These are phyloP conservation scores for Aspergillus alliaceus DNA, from an alignment of 2,329 filamentous ascomycete species.

Conservation along the genomic window DNA sequence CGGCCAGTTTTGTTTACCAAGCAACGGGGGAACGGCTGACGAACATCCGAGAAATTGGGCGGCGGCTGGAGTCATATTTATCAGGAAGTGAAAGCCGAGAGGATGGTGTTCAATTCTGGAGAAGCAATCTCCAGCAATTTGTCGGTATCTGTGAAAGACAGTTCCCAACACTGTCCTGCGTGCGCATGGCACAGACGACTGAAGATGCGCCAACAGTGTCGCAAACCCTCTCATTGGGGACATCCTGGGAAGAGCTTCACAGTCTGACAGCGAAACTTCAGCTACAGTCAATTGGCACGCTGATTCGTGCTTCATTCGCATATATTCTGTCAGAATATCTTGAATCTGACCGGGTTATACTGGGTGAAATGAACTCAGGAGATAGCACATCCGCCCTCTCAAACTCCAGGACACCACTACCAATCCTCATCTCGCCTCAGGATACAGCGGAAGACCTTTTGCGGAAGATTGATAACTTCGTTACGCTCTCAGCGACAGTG, in stretches of 20 bases:
- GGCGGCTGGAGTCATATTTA: background rate
- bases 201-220: background rate
- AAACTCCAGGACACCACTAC: background rate
- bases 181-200: background rate
- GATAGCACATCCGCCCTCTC: background rate
- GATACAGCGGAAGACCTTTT: background rate
- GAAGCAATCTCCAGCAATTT: background rate
- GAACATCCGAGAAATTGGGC: background rate
- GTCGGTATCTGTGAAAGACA: background rate
- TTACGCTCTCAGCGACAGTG: background rate
- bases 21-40: too few species aligned
- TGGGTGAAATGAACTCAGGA: background rate
- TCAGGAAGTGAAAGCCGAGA: background rate
- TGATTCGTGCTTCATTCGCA: slow-evolving; percentile 10
- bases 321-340: slow-evolving; percentile 11
- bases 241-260: background rate
- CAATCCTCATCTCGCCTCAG: background rate
- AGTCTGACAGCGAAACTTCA: background rate
- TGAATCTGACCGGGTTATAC: slow-evolving; percentile 6
- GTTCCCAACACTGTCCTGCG: background rate
- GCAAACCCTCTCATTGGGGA: background rate
- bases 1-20: background rate
- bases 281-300: background rate
- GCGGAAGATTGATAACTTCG: background rate
- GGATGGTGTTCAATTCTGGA: background rate